Evolutionary conservation across 73 alveolate species (phyloP), one percentile per base, ranked within the genome.

Genomic region (Blepharisma japonicum): DNA sequence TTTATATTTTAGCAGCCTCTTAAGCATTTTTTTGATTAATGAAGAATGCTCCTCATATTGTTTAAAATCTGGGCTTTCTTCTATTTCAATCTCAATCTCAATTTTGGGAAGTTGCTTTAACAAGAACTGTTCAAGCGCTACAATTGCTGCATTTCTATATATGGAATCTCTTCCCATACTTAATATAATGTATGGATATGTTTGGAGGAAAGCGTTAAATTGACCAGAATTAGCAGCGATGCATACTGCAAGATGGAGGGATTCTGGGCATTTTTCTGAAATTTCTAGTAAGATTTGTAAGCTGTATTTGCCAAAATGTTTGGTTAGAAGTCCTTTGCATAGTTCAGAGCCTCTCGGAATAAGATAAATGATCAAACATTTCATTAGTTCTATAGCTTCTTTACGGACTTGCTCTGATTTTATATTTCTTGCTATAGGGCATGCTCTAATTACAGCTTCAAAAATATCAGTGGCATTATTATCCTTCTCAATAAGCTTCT

Each of bases 191-290:
- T 18, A 61, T 8, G 74, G 50, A 20, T 14, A 14, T 8, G 46
- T 25, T 2, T 61, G 23, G 11, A 61, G 49, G 5, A 61, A n/a
- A 18, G 74, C 2, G 39, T 25, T 25, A 25, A 11, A 14, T n/a
- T 14, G 18, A 2, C 23, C 50, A 14, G 74, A 61, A 25, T 61
- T n/a, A 25, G 23, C 14, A 61, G 49, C 46, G 39, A 61, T 39
- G 23, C 74, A 61, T 5, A 39, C 38, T 8, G 74, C 74, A 14
- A 61, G 47, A 25, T 61, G 74, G 23, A 61, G 74, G 14, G 74
- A n/a, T 5, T 61, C 74, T 20, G 74, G 74, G 46, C 74, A 14
- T 61, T 61, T 14, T 53, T 14, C 23, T 53, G 67, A 53, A 20
- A 61, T 8, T 14, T 25, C 74, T 8, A n/a, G 23, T n/a, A 61